Base-by-base conservation (phyloP, 805 yeast genomes). In the Lachancea sp. region DNA sequence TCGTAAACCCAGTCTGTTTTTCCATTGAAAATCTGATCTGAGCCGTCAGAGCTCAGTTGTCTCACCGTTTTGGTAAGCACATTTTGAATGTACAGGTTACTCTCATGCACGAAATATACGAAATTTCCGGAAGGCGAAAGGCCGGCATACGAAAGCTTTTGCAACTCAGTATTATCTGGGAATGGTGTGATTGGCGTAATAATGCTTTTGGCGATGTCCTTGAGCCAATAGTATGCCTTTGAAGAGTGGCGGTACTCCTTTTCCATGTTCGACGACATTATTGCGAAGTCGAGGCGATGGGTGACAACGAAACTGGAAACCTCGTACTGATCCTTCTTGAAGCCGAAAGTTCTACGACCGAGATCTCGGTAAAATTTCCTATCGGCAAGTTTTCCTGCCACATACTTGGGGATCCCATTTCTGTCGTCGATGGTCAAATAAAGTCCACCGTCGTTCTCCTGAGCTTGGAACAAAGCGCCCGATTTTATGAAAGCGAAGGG, bases 1-100 rank as follows among this genome's bases (percentile, higher is more conserved):
- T 85, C 95, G 60, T 85, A 85, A 1, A 85, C 81, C 93, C 95
- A 85, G 56, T 85, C 93, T 0, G 90, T 80, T 50, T 72, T 81
- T 5, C 87, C 95, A 53, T 85, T 81, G 49, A 74, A 71, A 3
- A 83, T 66, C 15, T 71, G 63, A 0, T 50, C 56, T 11, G 73
- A 65, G 0, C 89, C 90, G 57, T 77, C 83, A 3, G 46, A n/a
- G 0, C 71, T 65, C 2, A 66, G 44, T 36, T 56, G 57, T 15
- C 45, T 41, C 0, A 47, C 48, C 9, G 46, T 36, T 1, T 32
- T 30, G 1, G 46, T 39, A 20, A 47, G 17, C 0, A 77, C 52
- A 40, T 73, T 62, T 54, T 75, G 71, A 12, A 81, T 39, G 52
- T 67, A 82, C 2, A 85, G 50, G 51, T 85, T 73, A 55, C 78